A percentile compares a stretch with the other conserved stretches of the same genome.
phyloP scores from a whole-genome alignment of 805 yeast genomes.

The Candida rishiriensis region DNA sequence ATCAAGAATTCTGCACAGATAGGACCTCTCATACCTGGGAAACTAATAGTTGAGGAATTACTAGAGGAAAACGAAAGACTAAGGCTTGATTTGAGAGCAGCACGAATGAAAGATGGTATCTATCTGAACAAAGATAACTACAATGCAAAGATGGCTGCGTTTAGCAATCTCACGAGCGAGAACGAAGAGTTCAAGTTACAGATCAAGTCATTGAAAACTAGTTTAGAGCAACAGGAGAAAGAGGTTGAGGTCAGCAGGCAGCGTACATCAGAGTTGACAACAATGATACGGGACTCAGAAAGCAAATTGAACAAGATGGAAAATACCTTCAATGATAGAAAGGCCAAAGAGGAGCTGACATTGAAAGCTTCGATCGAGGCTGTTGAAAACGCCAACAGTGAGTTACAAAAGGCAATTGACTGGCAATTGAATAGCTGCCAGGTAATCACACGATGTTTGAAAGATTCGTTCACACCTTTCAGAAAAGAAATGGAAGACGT shows the following conservation, averaged over 20 bases:
- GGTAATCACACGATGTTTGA: conserved; percentile 14
- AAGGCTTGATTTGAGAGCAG: conserved; percentile 52
- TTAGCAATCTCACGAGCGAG: conserved; percentile 47
- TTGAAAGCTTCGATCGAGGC: conserved; percentile 4
- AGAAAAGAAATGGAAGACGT: conserved; percentile 7
- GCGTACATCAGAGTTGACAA: conserved; percentile 19
- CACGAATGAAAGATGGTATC: conserved; percentile 61
- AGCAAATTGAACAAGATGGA: conserved; percentile 26
- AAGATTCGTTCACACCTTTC: conserved; percentile 12
- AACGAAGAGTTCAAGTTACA: conserved; percentile 41
- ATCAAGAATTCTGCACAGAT: conserved; percentile 48
- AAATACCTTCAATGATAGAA: not conserved
- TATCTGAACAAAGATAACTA: conserved; percentile 59
- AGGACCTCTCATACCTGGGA: conserved; percentile 40
- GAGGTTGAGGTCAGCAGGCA: conserved; percentile 15
- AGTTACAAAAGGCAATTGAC: conserved; percentile 20
- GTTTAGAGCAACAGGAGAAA: conserved; percentile 26
- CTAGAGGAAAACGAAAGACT: conserved; percentile 41
- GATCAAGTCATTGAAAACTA: conserved; percentile 35
- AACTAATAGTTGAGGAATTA: conserved; percentile 40
- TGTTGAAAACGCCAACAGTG: conserved; percentile 26
- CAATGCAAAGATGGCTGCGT: conserved; percentile 43
- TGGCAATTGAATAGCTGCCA: conserved; percentile 12
- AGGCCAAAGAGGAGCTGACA: no score
- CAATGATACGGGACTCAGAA: conserved; percentile 23